A percentile compares a stretch with the other conserved stretches of the same genome.
These are phyloP conservation scores for Stachybotrys elegans DNA, from an alignment of 2,329 filamentous ascomycete species.

Conservation along the genomic window DNA sequence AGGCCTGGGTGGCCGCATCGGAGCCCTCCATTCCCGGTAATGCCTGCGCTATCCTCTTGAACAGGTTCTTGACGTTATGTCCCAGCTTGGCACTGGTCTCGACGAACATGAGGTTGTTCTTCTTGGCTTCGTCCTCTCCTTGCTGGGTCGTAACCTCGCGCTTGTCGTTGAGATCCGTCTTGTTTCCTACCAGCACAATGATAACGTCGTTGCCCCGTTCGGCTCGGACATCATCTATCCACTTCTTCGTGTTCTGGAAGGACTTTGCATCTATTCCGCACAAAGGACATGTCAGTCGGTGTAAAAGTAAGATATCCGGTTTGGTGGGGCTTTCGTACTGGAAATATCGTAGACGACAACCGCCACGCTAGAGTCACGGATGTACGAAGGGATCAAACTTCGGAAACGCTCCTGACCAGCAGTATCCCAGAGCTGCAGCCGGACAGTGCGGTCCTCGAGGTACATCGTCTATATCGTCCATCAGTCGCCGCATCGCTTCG, in stretches of 20 bases:
- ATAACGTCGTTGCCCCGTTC: slow-evolving; percentile 98
- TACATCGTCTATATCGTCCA: slow-evolving; percentile 76
- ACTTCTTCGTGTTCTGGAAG: slow-evolving; percentile 98
- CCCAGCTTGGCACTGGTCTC: slow-evolving; percentile 97
- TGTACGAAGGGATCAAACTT: slow-evolving; percentile 95
- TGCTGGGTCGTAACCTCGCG: slow-evolving; percentile 93
- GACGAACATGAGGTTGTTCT: slow-evolving; percentile 97
- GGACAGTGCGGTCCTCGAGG: slow-evolving; percentile 94
- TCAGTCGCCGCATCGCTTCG: not conserved
- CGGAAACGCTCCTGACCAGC: slow-evolving; percentile 97
- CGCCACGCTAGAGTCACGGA: slow-evolving; percentile 94
- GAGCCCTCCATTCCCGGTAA: slow-evolving; percentile 96
- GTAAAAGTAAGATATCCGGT: no score
- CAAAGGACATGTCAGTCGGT: no score
- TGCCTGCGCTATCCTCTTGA: slow-evolving; percentile 96
- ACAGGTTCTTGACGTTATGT: slow-evolving; percentile 96
- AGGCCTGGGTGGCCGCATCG: slow-evolving; percentile 67
- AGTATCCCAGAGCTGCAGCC: slow-evolving; percentile 97
- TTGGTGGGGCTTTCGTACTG: slow-evolving; percentile 51
- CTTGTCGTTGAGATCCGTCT: slow-evolving; percentile 98
- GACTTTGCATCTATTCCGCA: slow-evolving; percentile 71
- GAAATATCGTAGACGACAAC: slow-evolving; percentile 99
- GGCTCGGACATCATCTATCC: slow-evolving; percentile 96
- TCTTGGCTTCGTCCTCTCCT: slow-evolving; percentile 96
- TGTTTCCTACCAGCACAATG: slow-evolving; percentile 97